phyloP scores from a whole-genome alignment of 2,329 filamentous ascomycete species.

The Neopestalotiopsis sp. region DNA sequence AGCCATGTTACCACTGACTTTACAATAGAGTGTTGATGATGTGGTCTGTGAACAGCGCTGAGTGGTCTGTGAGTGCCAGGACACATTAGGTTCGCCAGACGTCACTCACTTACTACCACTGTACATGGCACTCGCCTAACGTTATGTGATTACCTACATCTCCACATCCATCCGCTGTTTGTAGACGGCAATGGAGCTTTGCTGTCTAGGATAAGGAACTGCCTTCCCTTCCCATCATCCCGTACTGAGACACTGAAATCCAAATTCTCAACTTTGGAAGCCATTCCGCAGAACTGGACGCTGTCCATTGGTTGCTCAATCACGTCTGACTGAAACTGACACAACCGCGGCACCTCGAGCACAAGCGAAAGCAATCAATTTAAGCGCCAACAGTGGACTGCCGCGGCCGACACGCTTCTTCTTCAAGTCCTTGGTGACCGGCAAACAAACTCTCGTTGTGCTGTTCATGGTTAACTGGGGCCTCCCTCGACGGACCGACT shows the following conservation, averaged over 20 bases:
- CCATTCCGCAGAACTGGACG: background rate
- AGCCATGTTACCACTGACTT: too few relatives aligned
- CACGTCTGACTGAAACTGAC: slow-evolving; percentile 1
- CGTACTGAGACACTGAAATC: slow-evolving; percentile 1
- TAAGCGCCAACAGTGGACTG: background rate
- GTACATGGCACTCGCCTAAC: too few relatives aligned
- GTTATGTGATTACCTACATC: background rate
- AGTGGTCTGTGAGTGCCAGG: too few relatives aligned
- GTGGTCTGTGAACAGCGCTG: too few relatives aligned
- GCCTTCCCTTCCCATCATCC: background rate
- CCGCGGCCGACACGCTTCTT: background rate
- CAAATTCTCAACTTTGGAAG: background rate
- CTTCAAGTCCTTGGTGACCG: background rate
- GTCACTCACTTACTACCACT: background rate
- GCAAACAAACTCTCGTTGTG: background rate
- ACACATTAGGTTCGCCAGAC: background rate
- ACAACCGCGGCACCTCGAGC: background rate
- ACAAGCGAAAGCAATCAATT: background rate
- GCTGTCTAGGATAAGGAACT: background rate
- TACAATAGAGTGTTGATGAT: too few relatives aligned
- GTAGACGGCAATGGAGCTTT: background rate
- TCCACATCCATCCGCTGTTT: background rate
- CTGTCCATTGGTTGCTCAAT: background rate
- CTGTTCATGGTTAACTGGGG: background rate
- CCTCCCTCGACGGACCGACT: background rate